phyloP scores from a whole-genome alignment of 108 stramenopile genomes.

The Halocafeteria seosinensis region DNA sequence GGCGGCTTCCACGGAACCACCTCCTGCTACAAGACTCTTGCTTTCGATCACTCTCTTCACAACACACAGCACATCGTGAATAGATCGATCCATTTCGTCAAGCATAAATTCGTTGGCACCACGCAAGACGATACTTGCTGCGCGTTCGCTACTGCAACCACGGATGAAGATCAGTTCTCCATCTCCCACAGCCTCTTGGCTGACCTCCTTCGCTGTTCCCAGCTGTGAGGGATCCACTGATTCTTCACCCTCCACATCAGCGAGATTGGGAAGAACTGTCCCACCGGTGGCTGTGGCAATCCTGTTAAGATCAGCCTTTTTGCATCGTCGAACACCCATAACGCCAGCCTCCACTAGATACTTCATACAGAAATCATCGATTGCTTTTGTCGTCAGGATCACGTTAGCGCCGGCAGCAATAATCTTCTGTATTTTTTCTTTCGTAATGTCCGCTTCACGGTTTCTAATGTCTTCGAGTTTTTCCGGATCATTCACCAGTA shows the following conservation, averaged over 20 bases:
- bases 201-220: conserved; percentile 66
- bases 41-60: conserved; percentile 93
- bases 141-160: conserved; percentile 60
- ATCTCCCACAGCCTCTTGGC: conserved; percentile 87
- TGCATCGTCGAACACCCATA: conserved; percentile 74
- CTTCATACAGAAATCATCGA: conserved; percentile 96
- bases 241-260: conserved; percentile 93
- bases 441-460: conserved; percentile 96
- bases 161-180: conserved; percentile 91
- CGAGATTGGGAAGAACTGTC: conserved; percentile 76
- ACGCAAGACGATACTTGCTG: conserved; percentile 83
- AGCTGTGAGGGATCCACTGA: conserved; percentile 69
- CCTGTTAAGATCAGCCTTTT: conserved; percentile 85
- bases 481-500: conserved; percentile 65
- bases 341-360: conserved; percentile 98
- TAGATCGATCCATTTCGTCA: conserved; percentile 95
- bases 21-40: conserved; percentile 85
- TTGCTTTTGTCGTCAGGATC: conserved; percentile 91
- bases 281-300: conserved; percentile 96
- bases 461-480: conserved; percentile 80
- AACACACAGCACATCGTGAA: conserved; percentile 90
- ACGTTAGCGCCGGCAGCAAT: conserved; percentile 84
- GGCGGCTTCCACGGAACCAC: conserved; percentile 91
- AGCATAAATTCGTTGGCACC: conserved; percentile 99
- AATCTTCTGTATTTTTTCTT: conserved; percentile 94